Percentiles rank a stretch among this genome's conserved stretches.
Evolutionary conservation across 169 alveolate genomes (phyloP).

Genomic region (Plasmodium coatneyi): DNA sequence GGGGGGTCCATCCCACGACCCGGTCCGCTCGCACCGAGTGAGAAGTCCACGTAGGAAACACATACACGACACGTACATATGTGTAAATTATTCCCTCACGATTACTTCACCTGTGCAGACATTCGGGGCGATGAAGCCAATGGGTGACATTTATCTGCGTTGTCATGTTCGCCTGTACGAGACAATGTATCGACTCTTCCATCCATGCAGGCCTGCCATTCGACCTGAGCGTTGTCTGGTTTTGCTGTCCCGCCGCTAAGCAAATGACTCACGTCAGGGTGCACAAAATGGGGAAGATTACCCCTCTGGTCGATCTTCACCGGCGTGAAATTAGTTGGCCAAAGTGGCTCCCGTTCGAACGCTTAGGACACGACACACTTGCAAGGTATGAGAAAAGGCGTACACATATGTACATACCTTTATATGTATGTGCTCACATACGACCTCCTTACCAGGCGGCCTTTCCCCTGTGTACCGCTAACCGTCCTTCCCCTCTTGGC

Average conservation of each 20-base stretch:
- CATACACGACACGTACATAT: neutral
- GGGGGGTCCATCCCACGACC: neutral
- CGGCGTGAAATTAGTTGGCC: too few relatives aligned
- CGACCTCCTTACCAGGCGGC: neutral
- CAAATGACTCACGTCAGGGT: neutral
- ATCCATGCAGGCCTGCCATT: neutral
- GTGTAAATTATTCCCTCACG: neutral
- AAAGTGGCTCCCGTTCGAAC: too few relatives aligned
- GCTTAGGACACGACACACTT: neutral
- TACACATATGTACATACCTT: neutral
- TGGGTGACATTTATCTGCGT: neutral
- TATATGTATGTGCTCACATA: neutral
- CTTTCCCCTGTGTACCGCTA: neutral
- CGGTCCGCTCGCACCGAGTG: neutral
- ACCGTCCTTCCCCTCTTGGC: neutral
- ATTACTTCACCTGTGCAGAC: neutral
- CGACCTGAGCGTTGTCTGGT: neutral
- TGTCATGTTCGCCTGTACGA: neutral
- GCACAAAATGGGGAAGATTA: neutral
- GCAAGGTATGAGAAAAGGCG: neutral
- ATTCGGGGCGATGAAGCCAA: neutral
- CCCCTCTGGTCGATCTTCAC: neutral
- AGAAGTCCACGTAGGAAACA: neutral
- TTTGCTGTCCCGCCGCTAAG: neutral
- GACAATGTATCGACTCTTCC: neutral